Conservation (phyloP, 2,329 filamentous ascomycete species). For the Phyllosticta ampelicida region DNA sequence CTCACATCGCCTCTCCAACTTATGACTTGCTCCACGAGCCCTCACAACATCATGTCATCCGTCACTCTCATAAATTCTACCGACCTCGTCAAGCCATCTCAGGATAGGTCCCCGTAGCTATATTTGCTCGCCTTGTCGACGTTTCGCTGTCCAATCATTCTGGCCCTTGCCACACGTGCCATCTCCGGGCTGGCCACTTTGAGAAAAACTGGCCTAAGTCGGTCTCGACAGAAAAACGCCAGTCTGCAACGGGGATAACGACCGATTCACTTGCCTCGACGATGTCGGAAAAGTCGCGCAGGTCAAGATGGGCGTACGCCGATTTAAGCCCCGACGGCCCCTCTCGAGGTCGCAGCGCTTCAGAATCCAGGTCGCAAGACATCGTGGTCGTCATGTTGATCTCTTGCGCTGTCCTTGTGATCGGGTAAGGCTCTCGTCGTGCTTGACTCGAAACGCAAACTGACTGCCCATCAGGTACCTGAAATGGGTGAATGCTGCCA, state of each 20-base stretch:
- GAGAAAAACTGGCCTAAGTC: not conserved
- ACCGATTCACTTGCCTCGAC: not conserved
- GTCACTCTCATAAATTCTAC: not conserved
- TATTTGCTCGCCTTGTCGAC: not conserved
- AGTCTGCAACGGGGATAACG: not conserved
- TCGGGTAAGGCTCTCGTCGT: not conserved
- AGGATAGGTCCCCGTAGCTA: not conserved
- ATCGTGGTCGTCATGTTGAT: conserved; percentile 1
- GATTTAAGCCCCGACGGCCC: not conserved
- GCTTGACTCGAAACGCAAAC: not conserved
- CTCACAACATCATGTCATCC: not conserved
- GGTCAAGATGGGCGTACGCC: not conserved
- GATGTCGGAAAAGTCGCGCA: not conserved
- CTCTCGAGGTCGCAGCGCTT: not conserved
- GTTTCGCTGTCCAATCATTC: not conserved
- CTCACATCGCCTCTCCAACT: not conserved
- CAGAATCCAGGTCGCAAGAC: not conserved
- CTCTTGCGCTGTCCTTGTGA: not conserved
- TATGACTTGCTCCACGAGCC: not conserved
- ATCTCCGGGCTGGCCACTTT: not conserved
- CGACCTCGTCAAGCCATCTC: not conserved
- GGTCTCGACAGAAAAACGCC: not conserved
- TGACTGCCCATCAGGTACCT: not conserved
- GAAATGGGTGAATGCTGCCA: conserved; percentile 1
- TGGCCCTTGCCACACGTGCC: not conserved